Base-by-base conservation (phyloP, 345 rosid species). In the Leavenworthia alabamica region DNA sequence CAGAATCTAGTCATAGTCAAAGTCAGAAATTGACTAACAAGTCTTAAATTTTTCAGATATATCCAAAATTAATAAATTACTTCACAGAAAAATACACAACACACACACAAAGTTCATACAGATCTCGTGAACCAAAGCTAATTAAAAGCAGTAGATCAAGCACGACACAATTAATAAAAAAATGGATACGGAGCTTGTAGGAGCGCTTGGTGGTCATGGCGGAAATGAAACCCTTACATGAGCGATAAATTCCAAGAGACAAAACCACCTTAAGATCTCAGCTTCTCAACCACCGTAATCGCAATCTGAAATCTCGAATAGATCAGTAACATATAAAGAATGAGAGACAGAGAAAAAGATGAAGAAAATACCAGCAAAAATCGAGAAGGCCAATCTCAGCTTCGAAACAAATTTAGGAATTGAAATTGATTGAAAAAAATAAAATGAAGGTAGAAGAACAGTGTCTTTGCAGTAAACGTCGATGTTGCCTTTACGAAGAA, bases 151-250 rank as follows among this genome's bases (percentile, higher is more conserved):
- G 24, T 23, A 56, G 67, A 69, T 61, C 56, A 52, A 68, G 48
- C 60, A 51, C 24, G 31, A 31, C 8, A 27, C 37, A 14, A 47
- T 26, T 4, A 50, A 51, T 31, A 45, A 50, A 58, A 14, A 54
- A 19, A 74, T 81, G 97, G 96, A 90, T 94, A 94, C 99, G 99
- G 43, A 94, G 96, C 81, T 94, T 94, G 85, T 94, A 94, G 26
- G 97, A 95, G 59, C 97, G 97, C 73, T 90, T 94, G 70, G 99
- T 90, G 68, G 86, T 82, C 99, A 94, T 94, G 78, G 79, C 74
- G 72, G 66, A 64, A 50, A 64, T 60, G 44, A 51, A 37, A 51
- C 61, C 50, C 39, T 72, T 43, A 44, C 43, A 58, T 49, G 67
- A 63, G 16, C 64, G 32, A 70, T n/a, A 64, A 70, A 60, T 56